Evolutionary conservation across 176 grass and related monocot genomes (phyloP).

Genomic region (Avena atlantica): DNA sequence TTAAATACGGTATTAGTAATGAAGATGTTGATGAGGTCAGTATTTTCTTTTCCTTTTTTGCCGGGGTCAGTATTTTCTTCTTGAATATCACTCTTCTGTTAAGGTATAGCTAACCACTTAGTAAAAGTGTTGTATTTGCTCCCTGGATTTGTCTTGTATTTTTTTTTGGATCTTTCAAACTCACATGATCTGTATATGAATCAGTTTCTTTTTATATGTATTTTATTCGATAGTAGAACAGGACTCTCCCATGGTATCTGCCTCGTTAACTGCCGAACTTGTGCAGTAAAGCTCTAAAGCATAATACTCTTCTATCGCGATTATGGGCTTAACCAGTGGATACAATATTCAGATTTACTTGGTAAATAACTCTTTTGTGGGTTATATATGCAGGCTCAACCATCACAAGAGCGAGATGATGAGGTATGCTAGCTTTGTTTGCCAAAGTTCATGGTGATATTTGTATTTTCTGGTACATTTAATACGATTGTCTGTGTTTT

Average conservation of each 20-base stretch:
- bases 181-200: not conserved
- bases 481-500: conserved; percentile 22
- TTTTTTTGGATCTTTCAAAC: conserved; percentile 15
- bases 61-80: conserved; percentile 52
- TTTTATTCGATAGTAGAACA: not conserved
- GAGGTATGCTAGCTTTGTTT: conserved; percentile 62
- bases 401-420: conserved; percentile 77
- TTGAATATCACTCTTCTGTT: conserved; percentile 16
- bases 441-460: conserved; percentile 21
- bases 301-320: not conserved
- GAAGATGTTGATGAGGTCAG: conserved; percentile 92
- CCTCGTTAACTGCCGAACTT: not conserved
- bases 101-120: not conserved
- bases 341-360: not conserved
- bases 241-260: not conserved
- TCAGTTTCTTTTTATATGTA: not conserved
- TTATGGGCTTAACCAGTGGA: not conserved
- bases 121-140: conserved; percentile 2
- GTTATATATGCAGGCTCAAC: conserved; percentile 75
- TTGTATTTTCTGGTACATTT: conserved; percentile 2
- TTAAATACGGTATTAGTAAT: conserved; percentile 78
- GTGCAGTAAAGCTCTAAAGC: not conserved
- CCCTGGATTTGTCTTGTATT: conserved; percentile 25
- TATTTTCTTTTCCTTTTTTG: not conserved
- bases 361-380: conserved; percentile 34